phyloP scores from a whole-genome alignment of 148 eudicot species.

The Silene latifolia region DNA sequence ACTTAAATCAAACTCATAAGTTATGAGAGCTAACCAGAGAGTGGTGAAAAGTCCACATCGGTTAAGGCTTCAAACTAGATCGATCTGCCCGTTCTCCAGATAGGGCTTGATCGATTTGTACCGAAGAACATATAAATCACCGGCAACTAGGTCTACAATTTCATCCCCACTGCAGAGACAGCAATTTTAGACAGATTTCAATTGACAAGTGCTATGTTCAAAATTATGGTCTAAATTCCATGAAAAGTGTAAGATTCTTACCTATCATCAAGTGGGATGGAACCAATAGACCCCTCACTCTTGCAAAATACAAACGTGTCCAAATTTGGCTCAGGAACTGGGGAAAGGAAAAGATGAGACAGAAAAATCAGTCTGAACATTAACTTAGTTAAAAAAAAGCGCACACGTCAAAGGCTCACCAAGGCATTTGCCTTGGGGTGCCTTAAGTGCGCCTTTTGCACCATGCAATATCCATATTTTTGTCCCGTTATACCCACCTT shows the following conservation, averaged over 20 bases:
- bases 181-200: conserved; percentile 9
- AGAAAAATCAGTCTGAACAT: no score
- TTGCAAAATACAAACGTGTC: conserved; percentile 79
- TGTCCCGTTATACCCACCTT: no score
- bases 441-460: no score
- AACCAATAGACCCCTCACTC: conserved; percentile 66
- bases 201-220: neutral
- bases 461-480: no score
- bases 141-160: conserved; percentile 68
- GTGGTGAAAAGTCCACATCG: neutral
- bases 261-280: conserved; percentile 85
- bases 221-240: neutral
- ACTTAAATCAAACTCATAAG: neutral
- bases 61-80: conserved; percentile 54
- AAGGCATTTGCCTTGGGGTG: no score
- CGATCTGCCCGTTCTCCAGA: conserved; percentile 64
- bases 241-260: conserved; percentile 20
- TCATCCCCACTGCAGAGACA: conserved; percentile 62
- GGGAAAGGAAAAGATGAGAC: conserved; percentile 5
- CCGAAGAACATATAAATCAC: conserved; percentile 77
- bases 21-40: neutral
- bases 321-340: conserved; percentile 73
- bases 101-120: conserved; percentile 80
- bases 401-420: no score
- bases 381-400: no score